Evolutionary conservation across 2,329 filamentous ascomycete genomes (phyloP), one percentile per base, ranked within the genome.

Genomic region (Stagonosporopsis tanaceti): DNA sequence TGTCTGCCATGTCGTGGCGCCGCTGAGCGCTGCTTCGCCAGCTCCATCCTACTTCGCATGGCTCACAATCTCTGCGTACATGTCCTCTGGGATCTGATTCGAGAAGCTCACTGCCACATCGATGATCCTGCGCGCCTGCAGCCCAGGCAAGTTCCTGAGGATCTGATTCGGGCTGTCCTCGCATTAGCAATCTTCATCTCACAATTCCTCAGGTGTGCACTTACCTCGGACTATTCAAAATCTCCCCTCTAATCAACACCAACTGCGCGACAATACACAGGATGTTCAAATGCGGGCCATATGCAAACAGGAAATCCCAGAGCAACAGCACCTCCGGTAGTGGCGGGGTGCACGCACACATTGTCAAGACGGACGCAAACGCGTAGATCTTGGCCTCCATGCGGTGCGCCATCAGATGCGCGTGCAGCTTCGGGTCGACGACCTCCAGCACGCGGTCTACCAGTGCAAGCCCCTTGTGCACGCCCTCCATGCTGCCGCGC

Each of bases 251-350:
- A 79, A 97, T 92, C 69, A 96, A 85, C 46, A 97, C 89, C 50
- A 99, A 81, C 78, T 99, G 95, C 14, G 94, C 94, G 15, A 98
- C 95, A 63, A 99, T 97, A 75, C 95, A 98, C 22, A 99, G 79
- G 53, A 99, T 92, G 71, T 99, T 99, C 60, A 99, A 77, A 76
- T 99, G 95, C 34, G 93, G 89, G 0, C 95, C 95, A 67, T 97
- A 99, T 0, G 95, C 94, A 71, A 99, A 96, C 22, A 99, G 79
- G 68, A 99, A 99, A 75, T 99, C 95, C 95, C 95, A 99, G 2
- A 99, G 84, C 61, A 91, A 87, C 53, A 99, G 78, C 0, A 99
- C 95, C 77, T 99, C 94, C 0, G 94, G 94, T 52, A 99, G 78
- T 2, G 95, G 95, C 15, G 95, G 95, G 15, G 95, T 99, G 76